These are phyloP conservation scores for Prinsepia uniflora DNA, from an alignment of 306 rosid genomes.

Conservation along the genomic window DNA sequence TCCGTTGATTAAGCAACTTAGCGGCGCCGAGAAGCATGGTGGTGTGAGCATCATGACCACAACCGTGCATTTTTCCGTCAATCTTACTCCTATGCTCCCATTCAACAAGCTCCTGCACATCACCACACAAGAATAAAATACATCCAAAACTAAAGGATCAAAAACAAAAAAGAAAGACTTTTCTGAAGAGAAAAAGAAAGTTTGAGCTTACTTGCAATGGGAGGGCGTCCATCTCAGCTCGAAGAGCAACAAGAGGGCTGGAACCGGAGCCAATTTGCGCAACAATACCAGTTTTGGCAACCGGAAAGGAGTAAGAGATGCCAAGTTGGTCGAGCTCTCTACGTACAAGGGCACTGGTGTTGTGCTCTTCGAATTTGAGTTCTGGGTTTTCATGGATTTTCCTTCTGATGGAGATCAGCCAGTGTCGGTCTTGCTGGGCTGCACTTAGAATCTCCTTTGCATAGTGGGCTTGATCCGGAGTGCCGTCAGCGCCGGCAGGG, in stretches of 20 bases:
- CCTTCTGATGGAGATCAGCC: slow-evolving; percentile 61
- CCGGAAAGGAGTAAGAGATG: slow-evolving; percentile 48
- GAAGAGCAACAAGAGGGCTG: slow-evolving; percentile 33
- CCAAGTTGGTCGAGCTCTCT: slow-evolving; percentile 48
- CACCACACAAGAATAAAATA: neutral
- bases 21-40: slow-evolving; percentile 79
- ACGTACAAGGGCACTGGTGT: slow-evolving; percentile 68
- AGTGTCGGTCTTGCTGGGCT: slow-evolving; percentile 44
- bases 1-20: slow-evolving; percentile 53
- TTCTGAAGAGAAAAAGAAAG: neutral
- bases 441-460: slow-evolving; percentile 39
- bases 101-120: slow-evolving; percentile 63
- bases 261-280: slow-evolving; percentile 38
- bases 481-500: slow-evolving; percentile 7
- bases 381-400: slow-evolving; percentile 70
- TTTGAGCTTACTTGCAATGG: slow-evolving; percentile 28
- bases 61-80: slow-evolving; percentile 70
- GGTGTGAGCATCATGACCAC: slow-evolving; percentile 79
- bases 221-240: slow-evolving; percentile 45
- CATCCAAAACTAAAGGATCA: neutral
- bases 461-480: slow-evolving; percentile 15
- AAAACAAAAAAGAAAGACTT: neutral
- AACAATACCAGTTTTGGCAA: slow-evolving; percentile 52
- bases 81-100: slow-evolving; percentile 75
- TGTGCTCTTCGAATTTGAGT: slow-evolving; percentile 54